Evolutionary conservation across 164 flowering plant species (phyloP).

Genomic region (Vitis amurensis): DNA sequence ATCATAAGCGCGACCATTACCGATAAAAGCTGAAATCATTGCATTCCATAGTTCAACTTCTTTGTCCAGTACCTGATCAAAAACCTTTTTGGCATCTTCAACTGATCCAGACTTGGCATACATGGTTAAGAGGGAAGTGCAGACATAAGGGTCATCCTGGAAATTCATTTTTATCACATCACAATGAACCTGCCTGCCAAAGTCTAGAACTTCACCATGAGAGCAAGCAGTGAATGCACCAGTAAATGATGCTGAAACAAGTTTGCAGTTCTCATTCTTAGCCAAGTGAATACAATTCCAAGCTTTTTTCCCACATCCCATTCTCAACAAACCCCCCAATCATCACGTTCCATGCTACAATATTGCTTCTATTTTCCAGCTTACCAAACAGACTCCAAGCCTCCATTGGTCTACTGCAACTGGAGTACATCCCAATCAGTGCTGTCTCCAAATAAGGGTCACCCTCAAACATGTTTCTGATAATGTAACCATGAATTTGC

Average conservation of each 20-base stretch:
- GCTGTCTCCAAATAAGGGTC: conserved; percentile 58
- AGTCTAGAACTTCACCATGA: conserved; percentile 26
- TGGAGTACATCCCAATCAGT: conserved; percentile 52
- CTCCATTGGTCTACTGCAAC: conserved; percentile 25
- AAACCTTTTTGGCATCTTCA: conserved; percentile 36
- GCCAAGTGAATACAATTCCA: conserved; percentile 40
- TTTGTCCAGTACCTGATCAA: conserved; percentile 23
- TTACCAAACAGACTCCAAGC: conserved; percentile 42
- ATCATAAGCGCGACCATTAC: conserved; percentile 27
- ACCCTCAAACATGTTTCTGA: conserved; percentile 26
- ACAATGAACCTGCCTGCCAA: conserved; percentile 51
- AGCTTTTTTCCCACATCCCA: conserved; percentile 46
- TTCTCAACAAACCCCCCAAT: conserved; percentile 51
- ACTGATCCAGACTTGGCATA: conserved; percentile 42
- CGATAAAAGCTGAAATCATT: conserved; percentile 47
- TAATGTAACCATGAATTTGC: conserved; percentile 57
- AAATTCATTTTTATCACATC: conserved; percentile 51
- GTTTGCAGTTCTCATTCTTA: conserved; percentile 31
- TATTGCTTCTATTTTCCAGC: conserved; percentile 36
- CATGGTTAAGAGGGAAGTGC: conserved; percentile 53
- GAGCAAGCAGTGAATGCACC: conserved; percentile 48
- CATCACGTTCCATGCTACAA: conserved; percentile 63
- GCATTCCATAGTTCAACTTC: conserved; percentile 55
- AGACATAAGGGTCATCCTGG: conserved; percentile 46
- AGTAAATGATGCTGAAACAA: conserved; percentile 45